A percentile compares a stretch with the other conserved stretches of the same genome.
Conservation (phyloP, 257 asterid genomes). For the Apocynum venetum region DNA sequence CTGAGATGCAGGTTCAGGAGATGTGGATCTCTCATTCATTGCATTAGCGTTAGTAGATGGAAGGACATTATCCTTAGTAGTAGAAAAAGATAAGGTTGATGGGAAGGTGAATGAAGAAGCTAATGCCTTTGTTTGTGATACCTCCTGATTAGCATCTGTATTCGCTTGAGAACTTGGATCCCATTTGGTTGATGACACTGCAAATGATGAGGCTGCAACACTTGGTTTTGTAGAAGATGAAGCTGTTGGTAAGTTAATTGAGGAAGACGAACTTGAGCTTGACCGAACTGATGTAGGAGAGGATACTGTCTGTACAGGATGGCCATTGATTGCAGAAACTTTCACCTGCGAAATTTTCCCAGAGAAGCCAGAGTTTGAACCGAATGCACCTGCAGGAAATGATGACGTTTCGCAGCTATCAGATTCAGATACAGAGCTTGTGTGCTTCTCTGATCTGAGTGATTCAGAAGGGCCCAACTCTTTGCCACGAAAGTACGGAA, state of each 20-base stretch:
- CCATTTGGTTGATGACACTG: conserved; percentile 8
- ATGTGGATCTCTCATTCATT: conserved; percentile 22
- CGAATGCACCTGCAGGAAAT: conserved; percentile 30
- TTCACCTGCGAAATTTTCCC: conserved; percentile 33
- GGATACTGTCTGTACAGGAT: conserved; percentile 20
- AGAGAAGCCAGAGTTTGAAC: conserved; percentile 30
- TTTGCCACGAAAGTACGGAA: not conserved
- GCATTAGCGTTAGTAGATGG: conserved; percentile 30
- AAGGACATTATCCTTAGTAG: conserved; percentile 23
- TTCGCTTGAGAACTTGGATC: conserved; percentile 36
- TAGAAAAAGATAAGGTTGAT: conserved; percentile 28
- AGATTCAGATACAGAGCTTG: conserved; percentile 6
- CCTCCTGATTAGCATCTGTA: conserved; percentile 27
- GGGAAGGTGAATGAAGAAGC: conserved; percentile 28
- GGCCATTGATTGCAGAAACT: conserved; percentile 27
- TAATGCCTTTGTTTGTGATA: conserved; percentile 35
- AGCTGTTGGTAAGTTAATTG: conserved; percentile 28
- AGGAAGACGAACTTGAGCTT: conserved; percentile 23
- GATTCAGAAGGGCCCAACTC: conserved; percentile 2
- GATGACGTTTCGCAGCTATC: conserved; percentile 27
- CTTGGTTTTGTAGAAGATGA: conserved; percentile 37
- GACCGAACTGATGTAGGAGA: conserved; percentile 4
- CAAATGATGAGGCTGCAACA: conserved; percentile 33
- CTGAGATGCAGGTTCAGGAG: conserved; percentile 31
- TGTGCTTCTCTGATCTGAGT: not conserved